Percentiles rank a stretch among this genome's conserved stretches.
These are phyloP conservation scores for Zea luxurians DNA, from an alignment of 176 grass and related monocot species.

Conservation along the genomic window DNA sequence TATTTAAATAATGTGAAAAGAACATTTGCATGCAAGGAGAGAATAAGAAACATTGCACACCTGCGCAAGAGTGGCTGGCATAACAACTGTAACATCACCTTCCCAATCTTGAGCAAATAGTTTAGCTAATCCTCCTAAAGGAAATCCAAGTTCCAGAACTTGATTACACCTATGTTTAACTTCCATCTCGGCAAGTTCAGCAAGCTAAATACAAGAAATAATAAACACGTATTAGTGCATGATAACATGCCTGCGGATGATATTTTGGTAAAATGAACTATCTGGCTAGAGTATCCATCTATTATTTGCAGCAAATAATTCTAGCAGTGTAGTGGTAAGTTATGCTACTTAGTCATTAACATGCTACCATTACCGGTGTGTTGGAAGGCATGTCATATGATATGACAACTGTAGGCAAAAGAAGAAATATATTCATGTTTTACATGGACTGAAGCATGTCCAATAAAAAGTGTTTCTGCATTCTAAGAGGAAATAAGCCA, in stretches of 20 bases:
- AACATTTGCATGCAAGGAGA: background rate
- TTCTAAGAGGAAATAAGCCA: slow-evolving; percentile 19
- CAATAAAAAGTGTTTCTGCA: background rate
- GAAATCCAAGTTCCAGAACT: slow-evolving; percentile 87
- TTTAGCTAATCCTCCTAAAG: slow-evolving; percentile 76
- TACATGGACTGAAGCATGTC: background rate
- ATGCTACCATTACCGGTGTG: background rate
- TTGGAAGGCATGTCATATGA: slow-evolving; percentile 3
- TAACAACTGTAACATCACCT: slow-evolving; percentile 90
- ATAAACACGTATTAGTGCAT: slow-evolving; percentile 4
- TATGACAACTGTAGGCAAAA: background rate
- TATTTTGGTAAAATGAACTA: slow-evolving; percentile 15
- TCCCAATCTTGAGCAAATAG: slow-evolving; percentile 97
- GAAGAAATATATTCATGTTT: slow-evolving; percentile 16
- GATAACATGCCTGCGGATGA: background rate
- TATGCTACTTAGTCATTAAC: slow-evolving; percentile 22
- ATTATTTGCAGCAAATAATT: slow-evolving; percentile 6
- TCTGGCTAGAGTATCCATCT: background rate
- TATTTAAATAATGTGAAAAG: background rate
- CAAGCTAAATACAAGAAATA: slow-evolving; percentile 15
- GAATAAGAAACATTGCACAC: slow-evolving; percentile 24
- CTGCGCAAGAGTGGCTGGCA: slow-evolving; percentile 92
- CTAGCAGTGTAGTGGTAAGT: slow-evolving; percentile 6
- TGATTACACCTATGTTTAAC: slow-evolving; percentile 95
- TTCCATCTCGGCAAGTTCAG: slow-evolving; percentile 76